Conservation (phyloP, 768 basidiomycete species). For the Hebeloma cylindrosporum region DNA sequence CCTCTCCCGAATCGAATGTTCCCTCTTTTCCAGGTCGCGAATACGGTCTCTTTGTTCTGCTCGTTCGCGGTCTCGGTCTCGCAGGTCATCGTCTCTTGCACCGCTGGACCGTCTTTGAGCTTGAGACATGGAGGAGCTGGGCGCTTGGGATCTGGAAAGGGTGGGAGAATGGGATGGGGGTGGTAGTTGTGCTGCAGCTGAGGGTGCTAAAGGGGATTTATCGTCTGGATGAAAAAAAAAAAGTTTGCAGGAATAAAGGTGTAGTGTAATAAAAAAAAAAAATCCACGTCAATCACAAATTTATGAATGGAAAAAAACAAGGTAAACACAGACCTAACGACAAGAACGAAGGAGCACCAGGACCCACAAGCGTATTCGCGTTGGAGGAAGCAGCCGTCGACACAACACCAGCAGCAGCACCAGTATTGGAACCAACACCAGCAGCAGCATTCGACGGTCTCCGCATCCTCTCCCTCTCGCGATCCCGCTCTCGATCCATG, state of each 20-base stretch:
- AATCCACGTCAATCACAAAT: neutral
- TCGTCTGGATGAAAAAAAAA: no score
- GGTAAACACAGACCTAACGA: constrained; percentile 10
- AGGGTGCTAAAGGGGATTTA: no score
- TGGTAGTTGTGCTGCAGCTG: no score
- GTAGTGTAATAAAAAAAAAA: neutral
- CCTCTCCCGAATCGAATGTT: neutral
- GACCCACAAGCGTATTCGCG: constrained; percentile 13
- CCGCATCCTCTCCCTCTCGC: constrained; percentile 5
- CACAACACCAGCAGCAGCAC: constrained; percentile 4
- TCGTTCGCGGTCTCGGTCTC: constrained; percentile 2
- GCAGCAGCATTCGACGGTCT: constrained; percentile 8
- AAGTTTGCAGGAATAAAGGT: no score
- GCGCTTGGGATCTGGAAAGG: no score
- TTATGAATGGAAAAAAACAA: neutral
- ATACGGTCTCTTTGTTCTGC: neutral
- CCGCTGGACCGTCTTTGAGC: neutral
- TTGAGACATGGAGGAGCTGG: no score
- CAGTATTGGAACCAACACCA: no score
- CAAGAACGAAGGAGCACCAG: constrained; percentile 17
- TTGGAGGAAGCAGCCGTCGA: neutral
- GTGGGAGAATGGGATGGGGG: no score
- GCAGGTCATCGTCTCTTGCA: constrained; percentile 1
- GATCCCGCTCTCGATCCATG: constrained; percentile 10
- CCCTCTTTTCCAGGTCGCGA: neutral